These are phyloP conservation scores for Chenopodium quinoa DNA, from an alignment of 148 eudicot species.

Conservation along the genomic window DNA sequence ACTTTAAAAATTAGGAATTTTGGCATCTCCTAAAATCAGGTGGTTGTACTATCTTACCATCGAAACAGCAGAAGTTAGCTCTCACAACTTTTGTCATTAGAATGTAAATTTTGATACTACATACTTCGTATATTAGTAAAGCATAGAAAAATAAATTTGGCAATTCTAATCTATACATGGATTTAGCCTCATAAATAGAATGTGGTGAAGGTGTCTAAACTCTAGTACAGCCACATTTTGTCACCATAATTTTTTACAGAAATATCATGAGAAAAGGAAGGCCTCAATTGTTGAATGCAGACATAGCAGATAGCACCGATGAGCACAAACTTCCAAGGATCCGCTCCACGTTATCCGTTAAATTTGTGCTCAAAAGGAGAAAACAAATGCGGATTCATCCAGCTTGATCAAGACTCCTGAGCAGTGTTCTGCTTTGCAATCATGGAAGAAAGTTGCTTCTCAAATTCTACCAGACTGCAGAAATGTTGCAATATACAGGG, in stretches of 20 bases:
- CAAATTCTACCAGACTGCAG: conserved; percentile 68
- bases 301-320: not conserved
- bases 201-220: not conserved
- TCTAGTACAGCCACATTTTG: not conserved
- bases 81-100: too few species aligned
- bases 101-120: too few species aligned
- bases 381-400: not conserved
- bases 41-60: too few species aligned
- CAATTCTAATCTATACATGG: too few species aligned
- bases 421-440: conserved; percentile 33
- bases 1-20: too few species aligned
- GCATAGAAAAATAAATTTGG: too few species aligned
- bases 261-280: too few species aligned
- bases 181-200: not conserved
- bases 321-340: not conserved
- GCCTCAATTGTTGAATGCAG: not conserved
- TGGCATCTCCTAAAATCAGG: too few species aligned
- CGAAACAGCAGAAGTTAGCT: too few species aligned
- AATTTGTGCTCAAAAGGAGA: not conserved
- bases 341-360: not conserved
- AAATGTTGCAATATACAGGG: not conserved
- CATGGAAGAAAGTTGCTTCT: conserved; percentile 59
- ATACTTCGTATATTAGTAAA: too few species aligned
- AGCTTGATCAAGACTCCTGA: conserved; percentile 16
- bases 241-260: not conserved